Evolutionary conservation across 2,329 filamentous ascomycete genomes (phyloP).

Genomic region (Cercospora sesami): DNA sequence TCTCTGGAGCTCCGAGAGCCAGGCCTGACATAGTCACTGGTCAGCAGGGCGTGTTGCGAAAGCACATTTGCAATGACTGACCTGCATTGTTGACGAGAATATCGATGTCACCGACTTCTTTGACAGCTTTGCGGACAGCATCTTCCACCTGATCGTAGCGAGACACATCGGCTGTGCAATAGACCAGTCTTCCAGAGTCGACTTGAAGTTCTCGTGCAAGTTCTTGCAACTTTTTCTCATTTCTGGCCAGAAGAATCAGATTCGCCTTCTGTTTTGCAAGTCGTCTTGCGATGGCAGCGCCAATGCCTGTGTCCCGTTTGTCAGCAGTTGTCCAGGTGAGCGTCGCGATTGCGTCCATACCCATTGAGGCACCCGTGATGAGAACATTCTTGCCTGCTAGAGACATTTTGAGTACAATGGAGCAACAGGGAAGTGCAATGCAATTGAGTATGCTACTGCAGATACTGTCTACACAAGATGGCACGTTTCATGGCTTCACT

Average conservation of each 20-base stretch:
- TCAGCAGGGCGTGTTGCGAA: background rate
- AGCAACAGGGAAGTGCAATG: background rate
- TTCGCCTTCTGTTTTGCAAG: conserved; percentile 45
- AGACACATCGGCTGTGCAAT: conserved; percentile 38
- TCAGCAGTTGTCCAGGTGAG: background rate
- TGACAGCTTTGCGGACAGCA: conserved; percentile 37
- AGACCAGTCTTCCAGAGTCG: conserved; percentile 29
- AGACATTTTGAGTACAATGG: conserved; percentile 15
- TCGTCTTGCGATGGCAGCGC: conserved; percentile 45
- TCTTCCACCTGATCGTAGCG: conserved; percentile 37
- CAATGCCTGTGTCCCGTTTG: conserved; percentile 41
- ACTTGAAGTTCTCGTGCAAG: conserved; percentile 27
- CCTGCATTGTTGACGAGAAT: conserved; percentile 17
- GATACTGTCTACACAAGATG: background rate
- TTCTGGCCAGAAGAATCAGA: conserved; percentile 48
- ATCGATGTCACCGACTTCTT: conserved; percentile 24
- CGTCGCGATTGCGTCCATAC: conserved; percentile 3
- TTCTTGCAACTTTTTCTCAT: conserved; percentile 34
- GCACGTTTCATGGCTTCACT: background rate
- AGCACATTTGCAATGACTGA: background rate
- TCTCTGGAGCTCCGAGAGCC: conserved; percentile 48
- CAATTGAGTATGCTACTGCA: background rate
- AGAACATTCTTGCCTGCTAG: conserved; percentile 26
- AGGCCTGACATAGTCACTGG: conserved; percentile 38
- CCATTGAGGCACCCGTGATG: conserved; percentile 28